Conservation (phyloP, 2,329 filamentous ascomycete genomes). For the Diaporthe citrichinensis region DNA sequence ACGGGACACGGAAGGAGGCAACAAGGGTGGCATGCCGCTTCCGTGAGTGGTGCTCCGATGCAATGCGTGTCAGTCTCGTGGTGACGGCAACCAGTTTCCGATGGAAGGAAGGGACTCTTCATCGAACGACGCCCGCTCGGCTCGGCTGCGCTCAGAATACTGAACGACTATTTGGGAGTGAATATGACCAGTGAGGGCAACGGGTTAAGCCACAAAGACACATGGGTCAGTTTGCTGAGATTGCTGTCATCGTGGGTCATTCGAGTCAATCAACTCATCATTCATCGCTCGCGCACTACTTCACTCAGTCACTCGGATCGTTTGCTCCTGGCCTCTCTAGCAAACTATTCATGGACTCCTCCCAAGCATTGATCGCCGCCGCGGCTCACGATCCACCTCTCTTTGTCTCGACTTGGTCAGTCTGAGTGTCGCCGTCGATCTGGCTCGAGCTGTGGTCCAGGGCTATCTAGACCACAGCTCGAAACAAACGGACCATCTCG, state of each 20-base stretch:
- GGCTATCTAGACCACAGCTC: not conserved
- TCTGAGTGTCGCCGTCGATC: slow-evolving; percentile 6
- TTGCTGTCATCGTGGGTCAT: not conserved
- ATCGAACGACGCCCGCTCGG: not conserved
- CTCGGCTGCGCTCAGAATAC: not conserved
- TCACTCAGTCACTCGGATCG: not conserved
- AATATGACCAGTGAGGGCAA: not conserved
- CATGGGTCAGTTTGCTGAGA: not conserved
- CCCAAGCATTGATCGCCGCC: slow-evolving; percentile 17
- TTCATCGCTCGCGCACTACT: not conserved
- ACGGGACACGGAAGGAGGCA: slow-evolving; percentile 8
- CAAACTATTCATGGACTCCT: not conserved
- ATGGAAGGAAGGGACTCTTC: not conserved
- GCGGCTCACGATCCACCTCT: slow-evolving; percentile 1
- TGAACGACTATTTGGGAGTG: not conserved
- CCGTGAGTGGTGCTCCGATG: slow-evolving; percentile 4
- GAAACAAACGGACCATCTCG: slow-evolving; percentile 8
- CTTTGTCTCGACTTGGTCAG: not conserved
- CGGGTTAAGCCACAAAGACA: too few species aligned
- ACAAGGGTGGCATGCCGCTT: slow-evolving; percentile 20
- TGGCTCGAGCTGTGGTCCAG: not conserved
- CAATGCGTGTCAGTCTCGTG: slow-evolving; percentile 16
- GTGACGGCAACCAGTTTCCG: not conserved
- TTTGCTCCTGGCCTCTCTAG: not conserved
- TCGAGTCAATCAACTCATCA: not conserved